A percentile compares a stretch with the other conserved stretches of the same genome.
phyloP scores from a whole-genome alignment of 148 eudicot species.

The Spergularia marina region DNA sequence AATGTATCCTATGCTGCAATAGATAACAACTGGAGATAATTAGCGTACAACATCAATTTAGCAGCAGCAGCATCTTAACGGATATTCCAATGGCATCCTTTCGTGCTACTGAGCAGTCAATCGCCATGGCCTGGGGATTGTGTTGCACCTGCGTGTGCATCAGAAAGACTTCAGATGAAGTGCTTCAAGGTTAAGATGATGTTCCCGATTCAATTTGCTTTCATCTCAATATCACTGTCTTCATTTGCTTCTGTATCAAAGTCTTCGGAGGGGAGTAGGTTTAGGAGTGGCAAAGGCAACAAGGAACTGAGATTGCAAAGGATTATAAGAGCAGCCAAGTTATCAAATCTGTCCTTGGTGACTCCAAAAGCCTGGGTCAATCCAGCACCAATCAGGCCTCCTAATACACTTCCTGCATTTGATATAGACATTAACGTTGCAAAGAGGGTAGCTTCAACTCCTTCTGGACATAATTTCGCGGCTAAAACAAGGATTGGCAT shows the following conservation, averaged over 20 bases:
- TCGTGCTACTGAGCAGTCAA: not conserved
- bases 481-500: constrained; percentile 99
- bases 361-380: constrained; percentile 84
- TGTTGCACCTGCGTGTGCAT: too few relatives aligned
- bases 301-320: constrained; percentile 91
- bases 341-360: constrained; percentile 74
- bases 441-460: constrained; percentile 97
- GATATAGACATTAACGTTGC: constrained; percentile 98
- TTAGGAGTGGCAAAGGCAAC: constrained; percentile 81
- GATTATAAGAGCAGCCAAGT: constrained; percentile 67
- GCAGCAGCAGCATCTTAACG: not conserved
- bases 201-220: constrained; percentile 45
- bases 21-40: too few relatives aligned
- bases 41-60: not conserved
- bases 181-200: not conserved
- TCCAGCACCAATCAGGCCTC: constrained; percentile 89
- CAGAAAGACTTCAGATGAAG: not conserved
- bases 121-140: not conserved
- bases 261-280: constrained; percentile 68
- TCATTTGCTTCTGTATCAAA: constrained; percentile 36
- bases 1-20: too few relatives aligned
- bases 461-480: constrained; percentile 84
- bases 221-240: constrained; percentile 61
- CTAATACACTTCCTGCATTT: constrained; percentile 83
- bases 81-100: not conserved